Conservation (phyloP, 2,329 filamentous ascomycete species). For the Colletotrichum incanum region DNA sequence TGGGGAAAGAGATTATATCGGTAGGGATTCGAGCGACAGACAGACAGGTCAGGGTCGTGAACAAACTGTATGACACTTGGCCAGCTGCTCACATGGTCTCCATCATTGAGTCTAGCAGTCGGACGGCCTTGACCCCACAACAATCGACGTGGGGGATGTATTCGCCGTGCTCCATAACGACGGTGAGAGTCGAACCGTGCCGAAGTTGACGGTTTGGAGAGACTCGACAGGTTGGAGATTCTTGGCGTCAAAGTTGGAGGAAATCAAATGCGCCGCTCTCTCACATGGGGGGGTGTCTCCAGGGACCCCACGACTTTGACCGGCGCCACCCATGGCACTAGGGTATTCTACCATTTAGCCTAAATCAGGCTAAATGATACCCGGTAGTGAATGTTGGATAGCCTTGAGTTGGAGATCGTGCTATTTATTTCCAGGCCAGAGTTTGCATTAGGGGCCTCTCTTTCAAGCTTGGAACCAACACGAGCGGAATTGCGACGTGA, state of each 20-base stretch:
- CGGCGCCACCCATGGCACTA: conserved; percentile 18
- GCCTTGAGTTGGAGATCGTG: conserved; percentile 19
- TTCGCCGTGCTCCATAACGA: conserved; percentile 13
- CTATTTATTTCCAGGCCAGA: conserved; percentile 20
- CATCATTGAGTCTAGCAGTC: not conserved
- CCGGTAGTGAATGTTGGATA: conserved; percentile 5
- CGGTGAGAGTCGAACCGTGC: conserved; percentile 6
- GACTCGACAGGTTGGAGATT: conserved; percentile 11
- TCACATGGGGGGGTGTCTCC: conserved; percentile 9
- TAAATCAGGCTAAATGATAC: conserved; percentile 32
- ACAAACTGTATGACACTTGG: conserved; percentile 22
- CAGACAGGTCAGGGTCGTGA: conserved; percentile 4
- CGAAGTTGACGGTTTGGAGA: not conserved
- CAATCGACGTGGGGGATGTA: not conserved
- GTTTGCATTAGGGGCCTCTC: conserved; percentile 9
- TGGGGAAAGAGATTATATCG: not conserved
- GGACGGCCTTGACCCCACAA: conserved; percentile 11
- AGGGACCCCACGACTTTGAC: conserved; percentile 20
- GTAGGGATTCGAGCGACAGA: conserved; percentile 9
- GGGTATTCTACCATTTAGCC: conserved; percentile 39
- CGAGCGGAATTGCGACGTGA: conserved; percentile 12
- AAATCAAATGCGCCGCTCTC: conserved; percentile 22
- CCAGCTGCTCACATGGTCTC: not conserved
- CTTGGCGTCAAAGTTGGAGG: conserved; percentile 2
- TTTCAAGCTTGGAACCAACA: conserved; percentile 9